Evolutionary conservation across 1,139 yeast species (phyloP).

Genomic region (Sugiyamaella grinbergsii): DNA sequence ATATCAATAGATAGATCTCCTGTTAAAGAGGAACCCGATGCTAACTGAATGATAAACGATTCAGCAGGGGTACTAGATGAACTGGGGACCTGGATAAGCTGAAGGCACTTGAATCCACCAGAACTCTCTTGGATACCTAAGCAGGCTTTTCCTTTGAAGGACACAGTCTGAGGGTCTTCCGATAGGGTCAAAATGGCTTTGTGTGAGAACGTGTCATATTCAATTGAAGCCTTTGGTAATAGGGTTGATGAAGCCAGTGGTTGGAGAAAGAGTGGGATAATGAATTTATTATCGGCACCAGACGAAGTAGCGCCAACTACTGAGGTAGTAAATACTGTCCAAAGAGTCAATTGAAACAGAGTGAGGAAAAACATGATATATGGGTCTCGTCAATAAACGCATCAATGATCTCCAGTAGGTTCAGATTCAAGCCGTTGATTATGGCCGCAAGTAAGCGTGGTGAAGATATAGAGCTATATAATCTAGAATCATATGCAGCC

Average conservation of each 20-base stretch:
- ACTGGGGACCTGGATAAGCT: constrained; percentile 20
- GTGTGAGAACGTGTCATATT: constrained; percentile 2
- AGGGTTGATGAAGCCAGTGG: constrained; percentile 22
- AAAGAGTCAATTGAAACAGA: background rate
- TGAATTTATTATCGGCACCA: constrained; percentile 14
- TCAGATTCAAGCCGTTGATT: background rate
- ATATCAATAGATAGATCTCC: constrained; percentile 17
- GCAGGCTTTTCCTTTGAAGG: constrained; percentile 29
- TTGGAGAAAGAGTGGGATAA: constrained; percentile 20
- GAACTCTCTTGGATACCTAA: constrained; percentile 30
- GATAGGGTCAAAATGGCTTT: constrained; percentile 4
- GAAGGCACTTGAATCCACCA: constrained; percentile 31
- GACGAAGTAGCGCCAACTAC: background rate
- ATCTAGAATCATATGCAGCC: no score
- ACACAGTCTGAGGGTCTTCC: constrained; percentile 7
- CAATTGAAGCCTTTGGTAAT: constrained; percentile 15
- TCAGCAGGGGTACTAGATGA: constrained; percentile 13
- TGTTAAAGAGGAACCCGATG: constrained; percentile 14
- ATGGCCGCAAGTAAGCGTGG: no score
- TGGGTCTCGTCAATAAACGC: no score
- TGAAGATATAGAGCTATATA: no score
- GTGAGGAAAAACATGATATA: background rate
- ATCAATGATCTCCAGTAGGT: no score
- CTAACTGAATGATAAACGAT: constrained; percentile 24
- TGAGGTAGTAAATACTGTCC: background rate